Conservation (phyloP, 2,329 filamentous ascomycete genomes). For the Colletotrichum tabaci region DNA sequence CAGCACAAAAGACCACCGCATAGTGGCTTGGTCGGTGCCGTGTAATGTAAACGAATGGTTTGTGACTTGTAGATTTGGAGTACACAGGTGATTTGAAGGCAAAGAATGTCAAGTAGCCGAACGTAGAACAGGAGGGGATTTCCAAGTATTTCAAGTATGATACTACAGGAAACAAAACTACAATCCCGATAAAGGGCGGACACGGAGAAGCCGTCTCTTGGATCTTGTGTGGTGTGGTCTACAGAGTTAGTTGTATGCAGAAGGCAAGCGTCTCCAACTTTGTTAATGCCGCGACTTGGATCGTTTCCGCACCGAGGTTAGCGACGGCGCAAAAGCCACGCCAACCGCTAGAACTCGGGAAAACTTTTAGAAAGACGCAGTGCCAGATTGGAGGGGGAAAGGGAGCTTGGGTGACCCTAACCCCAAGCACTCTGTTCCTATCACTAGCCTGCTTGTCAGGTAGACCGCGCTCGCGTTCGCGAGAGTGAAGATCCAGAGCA, state of each 20-base stretch:
- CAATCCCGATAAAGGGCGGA: neutral
- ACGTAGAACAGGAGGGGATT: neutral
- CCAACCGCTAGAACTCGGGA: neutral
- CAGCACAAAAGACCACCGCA: constrained; percentile 47
- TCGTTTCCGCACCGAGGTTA: neutral
- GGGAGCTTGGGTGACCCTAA: neutral
- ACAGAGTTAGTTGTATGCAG: constrained; percentile 5
- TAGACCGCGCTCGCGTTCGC: neutral
- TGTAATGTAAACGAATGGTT: too few species aligned
- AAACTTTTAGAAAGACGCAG: too few species aligned
- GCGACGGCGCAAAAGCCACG: constrained; percentile 24
- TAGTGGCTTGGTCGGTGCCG: constrained; percentile 28
- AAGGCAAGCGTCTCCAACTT: neutral
- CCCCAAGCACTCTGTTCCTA: too few species aligned
- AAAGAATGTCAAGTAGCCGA: neutral
- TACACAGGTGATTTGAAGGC: neutral
- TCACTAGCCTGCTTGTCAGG: too few species aligned
- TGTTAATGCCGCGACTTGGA: neutral
- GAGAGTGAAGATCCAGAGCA: neutral
- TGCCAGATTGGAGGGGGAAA: neutral
- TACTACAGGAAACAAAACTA: neutral
- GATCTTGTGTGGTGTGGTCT: neutral
- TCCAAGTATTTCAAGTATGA: neutral
- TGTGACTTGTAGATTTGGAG: neutral
- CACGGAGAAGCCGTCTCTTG: neutral